These are phyloP conservation scores for Phytophthora aleatoria DNA, from an alignment of 352 stramenopile species.

Conservation along the genomic window DNA sequence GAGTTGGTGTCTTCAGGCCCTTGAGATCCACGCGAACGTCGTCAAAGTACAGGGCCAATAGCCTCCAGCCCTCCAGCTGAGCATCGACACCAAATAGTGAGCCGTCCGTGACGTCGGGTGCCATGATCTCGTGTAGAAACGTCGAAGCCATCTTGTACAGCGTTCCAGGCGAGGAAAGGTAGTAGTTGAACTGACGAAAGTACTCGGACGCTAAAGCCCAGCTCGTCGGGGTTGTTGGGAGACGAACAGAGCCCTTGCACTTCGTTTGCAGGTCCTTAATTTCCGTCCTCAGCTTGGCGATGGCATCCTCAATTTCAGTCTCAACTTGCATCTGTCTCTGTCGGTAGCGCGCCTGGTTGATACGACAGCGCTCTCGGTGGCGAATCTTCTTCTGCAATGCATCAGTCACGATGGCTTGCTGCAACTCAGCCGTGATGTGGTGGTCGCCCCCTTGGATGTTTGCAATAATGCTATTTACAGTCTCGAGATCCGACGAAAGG, in stretches of 20 bases:
- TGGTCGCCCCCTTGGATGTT: conserved; percentile 11
- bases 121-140: conserved; percentile 1
- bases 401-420: conserved; percentile 10
- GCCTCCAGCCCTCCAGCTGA: conserved; percentile 6
- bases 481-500: conserved; percentile 10
- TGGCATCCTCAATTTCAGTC: neutral
- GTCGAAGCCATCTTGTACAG: neutral
- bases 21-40: conserved; percentile 5
- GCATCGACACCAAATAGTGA: neutral
- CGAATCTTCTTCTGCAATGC: conserved; percentile 20
- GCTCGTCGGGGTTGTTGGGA: neutral
- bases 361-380: conserved; percentile 14
- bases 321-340: conserved; percentile 7
- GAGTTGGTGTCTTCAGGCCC: neutral
- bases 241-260: neutral
- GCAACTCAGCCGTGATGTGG: conserved; percentile 5
- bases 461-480: conserved; percentile 8
- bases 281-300: conserved; percentile 4
- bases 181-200: conserved; percentile 14
- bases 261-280: conserved; percentile 3
- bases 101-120: neutral
- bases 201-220: conserved; percentile 13
- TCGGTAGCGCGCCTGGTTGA: conserved; percentile 17
- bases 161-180: conserved; percentile 2
- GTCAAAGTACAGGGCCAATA: conserved; percentile 4